Conservation (phyloP, 768 basidiomycete genomes). For the Candolleomyces eurysporus region DNA sequence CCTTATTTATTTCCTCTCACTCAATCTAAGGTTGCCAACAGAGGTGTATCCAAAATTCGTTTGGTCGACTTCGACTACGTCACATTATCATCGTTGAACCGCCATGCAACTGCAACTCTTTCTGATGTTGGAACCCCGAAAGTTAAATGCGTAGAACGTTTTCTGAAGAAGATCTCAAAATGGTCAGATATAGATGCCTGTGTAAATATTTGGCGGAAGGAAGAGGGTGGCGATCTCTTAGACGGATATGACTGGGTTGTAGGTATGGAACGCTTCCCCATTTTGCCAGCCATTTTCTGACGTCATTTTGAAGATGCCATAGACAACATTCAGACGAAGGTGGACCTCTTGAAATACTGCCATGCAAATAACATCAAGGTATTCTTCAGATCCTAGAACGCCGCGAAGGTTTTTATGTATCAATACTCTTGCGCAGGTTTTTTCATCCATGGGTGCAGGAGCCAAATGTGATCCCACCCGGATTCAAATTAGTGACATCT, state of each 20-base stretch:
- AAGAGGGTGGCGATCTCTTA: slow-evolving; percentile 68
- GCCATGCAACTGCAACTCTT: slow-evolving; percentile 88
- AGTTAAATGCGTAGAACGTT: slow-evolving; percentile 71
- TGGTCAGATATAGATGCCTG: slow-evolving; percentile 86
- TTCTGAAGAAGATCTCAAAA: slow-evolving; percentile 70
- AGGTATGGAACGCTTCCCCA: slow-evolving; percentile 41
- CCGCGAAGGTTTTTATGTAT: background rate
- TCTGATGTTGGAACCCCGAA: slow-evolving; percentile 93
- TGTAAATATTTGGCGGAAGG: slow-evolving; percentile 85
- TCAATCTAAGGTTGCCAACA: slow-evolving; percentile 22
- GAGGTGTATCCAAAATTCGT: slow-evolving; percentile 73
- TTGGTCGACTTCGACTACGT: slow-evolving; percentile 97
- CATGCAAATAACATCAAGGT: slow-evolving; percentile 78
- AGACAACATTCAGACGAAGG: slow-evolving; percentile 96
- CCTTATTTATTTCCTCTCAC: background rate
- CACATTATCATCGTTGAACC: slow-evolving; percentile 90
- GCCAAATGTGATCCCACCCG: slow-evolving; percentile 94
- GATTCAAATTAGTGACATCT: slow-evolving; percentile 94
- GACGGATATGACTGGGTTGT: slow-evolving; percentile 94
- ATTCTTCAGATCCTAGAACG: slow-evolving; percentile 2
- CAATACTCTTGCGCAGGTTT: slow-evolving; percentile 56
- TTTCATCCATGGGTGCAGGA: slow-evolving; percentile 96
- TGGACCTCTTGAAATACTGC: slow-evolving; percentile 90
- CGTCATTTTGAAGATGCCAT: slow-evolving; percentile 68
- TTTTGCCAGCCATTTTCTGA: background rate